Evolutionary conservation across 2,329 filamentous ascomycete species (phyloP).

Genomic region (Sclerotinia trifoliorum): DNA sequence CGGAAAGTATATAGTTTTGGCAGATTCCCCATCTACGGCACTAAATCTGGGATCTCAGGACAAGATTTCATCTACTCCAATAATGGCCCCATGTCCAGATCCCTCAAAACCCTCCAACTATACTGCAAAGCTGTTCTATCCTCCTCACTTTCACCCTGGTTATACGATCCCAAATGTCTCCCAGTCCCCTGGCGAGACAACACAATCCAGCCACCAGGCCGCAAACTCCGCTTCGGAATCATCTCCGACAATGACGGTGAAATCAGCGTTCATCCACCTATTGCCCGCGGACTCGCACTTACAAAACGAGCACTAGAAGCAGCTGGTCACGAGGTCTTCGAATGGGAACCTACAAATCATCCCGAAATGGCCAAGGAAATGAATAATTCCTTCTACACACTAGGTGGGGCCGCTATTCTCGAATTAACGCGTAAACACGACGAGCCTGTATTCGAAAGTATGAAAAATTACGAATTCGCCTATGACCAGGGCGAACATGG

Average conservation of each 20-base stretch:
- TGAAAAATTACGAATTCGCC: slow-evolving; percentile 36
- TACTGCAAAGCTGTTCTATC: slow-evolving; percentile 26
- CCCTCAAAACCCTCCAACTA: slow-evolving; percentile 10
- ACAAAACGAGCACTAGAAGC: slow-evolving; percentile 8
- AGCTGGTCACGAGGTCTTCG: slow-evolving; percentile 20
- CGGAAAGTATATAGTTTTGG: slow-evolving; percentile 37
- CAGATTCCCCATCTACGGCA: slow-evolving; percentile 19
- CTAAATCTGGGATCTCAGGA: slow-evolving; percentile 22
- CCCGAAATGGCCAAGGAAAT: slow-evolving; percentile 36
- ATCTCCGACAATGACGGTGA: slow-evolving; percentile 25
- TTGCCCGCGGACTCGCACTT: slow-evolving; percentile 16
- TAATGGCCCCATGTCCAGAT: slow-evolving; percentile 21
- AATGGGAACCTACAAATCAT: slow-evolving; percentile 36
- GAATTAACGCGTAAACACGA: slow-evolving; percentile 34
- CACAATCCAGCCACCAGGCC: slow-evolving; percentile 22
- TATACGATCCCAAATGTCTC: slow-evolving; percentile 41
- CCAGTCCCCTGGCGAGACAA: slow-evolving; percentile 31
- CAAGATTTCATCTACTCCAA: slow-evolving; percentile 21
- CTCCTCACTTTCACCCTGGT: slow-evolving; percentile 36
- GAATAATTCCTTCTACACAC: slow-evolving; percentile 38
- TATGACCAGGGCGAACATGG: slow-evolving; percentile 36
- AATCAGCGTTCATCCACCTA: slow-evolving; percentile 19
- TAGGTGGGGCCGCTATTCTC: slow-evolving; percentile 39
- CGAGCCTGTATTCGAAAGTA: slow-evolving; percentile 36
- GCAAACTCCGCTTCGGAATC: slow-evolving; percentile 28